Conservation (phyloP, 179 eudicot species). For the Amaranthus tricolor region DNA sequence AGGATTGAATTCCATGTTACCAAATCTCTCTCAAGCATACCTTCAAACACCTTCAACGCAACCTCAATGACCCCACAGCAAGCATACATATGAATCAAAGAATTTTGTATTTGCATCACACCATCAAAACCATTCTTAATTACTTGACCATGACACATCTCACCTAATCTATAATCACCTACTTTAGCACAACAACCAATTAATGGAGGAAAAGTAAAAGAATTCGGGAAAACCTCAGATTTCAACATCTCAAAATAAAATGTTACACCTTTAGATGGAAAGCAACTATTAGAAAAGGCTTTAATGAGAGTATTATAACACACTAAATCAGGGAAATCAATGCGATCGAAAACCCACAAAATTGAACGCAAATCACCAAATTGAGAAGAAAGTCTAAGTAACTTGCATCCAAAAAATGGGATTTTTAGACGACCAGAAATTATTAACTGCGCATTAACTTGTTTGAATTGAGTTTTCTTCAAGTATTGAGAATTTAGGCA, state of each 20-base stretch:
- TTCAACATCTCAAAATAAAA: constrained; percentile 59
- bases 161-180: constrained; percentile 35
- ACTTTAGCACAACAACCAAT: constrained; percentile 58
- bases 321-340: constrained; percentile 46
- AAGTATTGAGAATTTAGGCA: constrained; percentile 29
- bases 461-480: constrained; percentile 35
- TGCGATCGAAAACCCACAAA: constrained; percentile 39
- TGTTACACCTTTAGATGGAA: constrained; percentile 33
- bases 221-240: constrained; percentile 50
- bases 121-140: constrained; percentile 63
- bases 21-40: constrained; percentile 51
- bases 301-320: constrained; percentile 59
- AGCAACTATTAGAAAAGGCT: constrained; percentile 43
- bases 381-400: constrained; percentile 45
- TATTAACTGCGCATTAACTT: constrained; percentile 60
- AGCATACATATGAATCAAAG: constrained; percentile 70
- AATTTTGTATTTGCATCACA: constrained; percentile 56
- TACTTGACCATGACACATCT: constrained; percentile 58
- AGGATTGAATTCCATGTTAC: constrained; percentile 66
- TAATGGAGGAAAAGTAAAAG: constrained; percentile 60
- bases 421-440: constrained; percentile 46
- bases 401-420: constrained; percentile 51
- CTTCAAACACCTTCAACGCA: constrained; percentile 50
- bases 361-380: constrained; percentile 41
- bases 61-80: constrained; percentile 48